A percentile compares a stretch with the other conserved stretches of the same genome.
Conservation (phyloP, 345 rosid genomes). For the Bruguiera parviflora region DNA sequence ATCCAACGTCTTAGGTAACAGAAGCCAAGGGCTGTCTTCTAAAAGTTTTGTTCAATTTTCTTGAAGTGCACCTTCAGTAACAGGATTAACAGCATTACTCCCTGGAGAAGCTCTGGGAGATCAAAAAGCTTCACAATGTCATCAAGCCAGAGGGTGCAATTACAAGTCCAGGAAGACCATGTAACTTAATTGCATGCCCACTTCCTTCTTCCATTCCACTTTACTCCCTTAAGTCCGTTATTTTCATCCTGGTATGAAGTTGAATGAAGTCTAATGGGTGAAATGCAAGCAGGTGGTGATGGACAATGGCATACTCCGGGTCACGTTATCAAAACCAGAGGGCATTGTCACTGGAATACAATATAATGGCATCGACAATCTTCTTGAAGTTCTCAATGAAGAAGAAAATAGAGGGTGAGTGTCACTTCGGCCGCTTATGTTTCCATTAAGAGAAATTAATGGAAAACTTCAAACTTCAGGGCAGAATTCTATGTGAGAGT, state of each 20-base stretch:
- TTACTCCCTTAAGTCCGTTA: neutral
- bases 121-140: constrained; percentile 16
- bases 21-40: no score
- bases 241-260: neutral
- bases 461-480: no score
- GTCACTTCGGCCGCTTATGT: neutral
- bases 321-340: constrained; percentile 27
- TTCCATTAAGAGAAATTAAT: neutral
- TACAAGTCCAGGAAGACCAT: constrained; percentile 29
- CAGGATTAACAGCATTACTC: neutral
- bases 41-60: no score
- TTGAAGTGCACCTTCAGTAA: neutral
- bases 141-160: constrained; percentile 25
- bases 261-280: neutral
- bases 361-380: constrained; percentile 22
- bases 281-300: constrained; percentile 27
- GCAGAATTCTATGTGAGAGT: no score
- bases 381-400: constrained; percentile 12
- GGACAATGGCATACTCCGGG: constrained; percentile 27
- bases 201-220: neutral
- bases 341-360: constrained; percentile 27
- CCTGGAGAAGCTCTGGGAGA: neutral
- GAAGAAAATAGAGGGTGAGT: constrained; percentile 22
- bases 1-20: no score
- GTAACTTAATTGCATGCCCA: constrained; percentile 19